phyloP scores from a whole-genome alignment of 2,329 filamentous ascomycete species.

The Setomelanomma holmii region DNA sequence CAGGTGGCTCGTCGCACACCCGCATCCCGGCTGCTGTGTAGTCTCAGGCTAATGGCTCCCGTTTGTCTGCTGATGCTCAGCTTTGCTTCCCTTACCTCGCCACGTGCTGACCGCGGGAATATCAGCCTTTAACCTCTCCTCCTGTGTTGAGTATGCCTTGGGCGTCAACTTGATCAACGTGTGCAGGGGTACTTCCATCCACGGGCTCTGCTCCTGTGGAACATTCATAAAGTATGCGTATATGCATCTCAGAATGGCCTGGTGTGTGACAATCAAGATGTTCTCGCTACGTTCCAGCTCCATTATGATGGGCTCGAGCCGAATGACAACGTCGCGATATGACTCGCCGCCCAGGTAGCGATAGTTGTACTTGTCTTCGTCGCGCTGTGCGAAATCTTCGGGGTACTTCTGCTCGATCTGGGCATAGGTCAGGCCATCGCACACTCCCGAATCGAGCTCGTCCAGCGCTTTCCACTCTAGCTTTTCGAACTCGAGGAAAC shows the following conservation, averaged over 20 bases:
- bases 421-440: constrained; percentile 94
- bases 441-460: constrained; percentile 94
- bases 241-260: constrained; percentile 94
- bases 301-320: constrained; percentile 99
- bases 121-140: constrained; percentile 85
- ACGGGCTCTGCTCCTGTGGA: constrained; percentile 88
- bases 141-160: constrained; percentile 89
- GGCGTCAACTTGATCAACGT: constrained; percentile 96
- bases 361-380: constrained; percentile 99
- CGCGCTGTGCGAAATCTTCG: constrained; percentile 92
- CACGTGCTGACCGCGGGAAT: constrained; percentile 97
- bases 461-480: constrained; percentile 98
- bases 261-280: constrained; percentile 96
- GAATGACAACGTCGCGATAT: constrained; percentile 95
- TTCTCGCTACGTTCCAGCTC: constrained; percentile 95
- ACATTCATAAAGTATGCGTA: constrained; percentile 99
- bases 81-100: constrained; percentile 90
- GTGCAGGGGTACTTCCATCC: constrained; percentile 98
- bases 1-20: constrained; percentile 3
- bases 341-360: constrained; percentile 96
- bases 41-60: constrained; percentile 29
- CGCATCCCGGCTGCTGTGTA: constrained; percentile 14
- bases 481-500: constrained; percentile 90
- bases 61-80: constrained; percentile 73
- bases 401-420: constrained; percentile 92